phyloP scores from a whole-genome alignment of 371 early-diverging fungal species.

The Apophysomyces ossiformis region DNA sequence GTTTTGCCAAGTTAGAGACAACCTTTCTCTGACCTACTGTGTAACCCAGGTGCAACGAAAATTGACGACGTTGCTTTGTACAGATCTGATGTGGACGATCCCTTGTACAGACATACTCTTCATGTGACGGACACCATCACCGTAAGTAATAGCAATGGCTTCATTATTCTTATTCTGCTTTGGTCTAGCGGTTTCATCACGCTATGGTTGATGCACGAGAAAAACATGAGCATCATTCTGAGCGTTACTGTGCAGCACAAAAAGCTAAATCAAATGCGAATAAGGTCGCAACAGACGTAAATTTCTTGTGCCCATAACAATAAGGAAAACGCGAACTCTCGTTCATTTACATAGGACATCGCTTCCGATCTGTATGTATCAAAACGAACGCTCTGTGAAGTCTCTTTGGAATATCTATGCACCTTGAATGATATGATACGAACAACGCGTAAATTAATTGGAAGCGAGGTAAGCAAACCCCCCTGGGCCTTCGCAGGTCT shows the following conservation, averaged over 20 bases:
- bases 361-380: slow-evolving; percentile 24
- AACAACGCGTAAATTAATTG: slow-evolving; percentile 23
- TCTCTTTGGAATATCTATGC: slow-evolving; percentile 27
- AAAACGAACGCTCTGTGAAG: slow-evolving; percentile 29
- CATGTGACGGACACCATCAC: not conserved
- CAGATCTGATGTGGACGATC: not conserved
- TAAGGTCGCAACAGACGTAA: slow-evolving; percentile 26
- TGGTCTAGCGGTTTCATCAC: slow-evolving; percentile 24
- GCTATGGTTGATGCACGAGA: slow-evolving; percentile 18
- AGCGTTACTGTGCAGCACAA: slow-evolving; percentile 31
- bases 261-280: slow-evolving; percentile 24
- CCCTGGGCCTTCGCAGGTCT: no score
- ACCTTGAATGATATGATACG: slow-evolving; percentile 24
- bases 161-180: not conserved
- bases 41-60: not conserved
- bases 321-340: not conserved
- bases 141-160: not conserved
- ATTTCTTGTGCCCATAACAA: not conserved
- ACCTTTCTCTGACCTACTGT: not conserved
- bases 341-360: slow-evolving; percentile 21
- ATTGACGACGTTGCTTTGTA: not conserved
- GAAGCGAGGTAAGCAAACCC: slow-evolving; percentile 23
- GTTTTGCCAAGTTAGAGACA: not conserved
- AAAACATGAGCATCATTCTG: slow-evolving; percentile 25
- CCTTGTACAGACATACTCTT: not conserved